phyloP scores from a whole-genome alignment of 345 rosid genomes.

The Rhodamnia rubescens region DNA sequence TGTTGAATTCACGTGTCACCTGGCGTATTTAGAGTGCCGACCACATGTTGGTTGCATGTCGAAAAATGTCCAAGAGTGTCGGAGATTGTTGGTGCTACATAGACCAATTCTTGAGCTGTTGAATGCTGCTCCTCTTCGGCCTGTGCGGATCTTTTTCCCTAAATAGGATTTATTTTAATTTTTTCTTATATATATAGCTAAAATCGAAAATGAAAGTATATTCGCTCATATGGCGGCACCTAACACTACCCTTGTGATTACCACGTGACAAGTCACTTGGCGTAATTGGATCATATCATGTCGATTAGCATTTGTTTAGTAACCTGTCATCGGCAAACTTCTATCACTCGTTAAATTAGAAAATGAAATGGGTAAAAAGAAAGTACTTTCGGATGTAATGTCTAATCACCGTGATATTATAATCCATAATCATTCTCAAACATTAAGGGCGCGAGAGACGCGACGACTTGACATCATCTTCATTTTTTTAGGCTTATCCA shows the following conservation, averaged over 20 bases:
- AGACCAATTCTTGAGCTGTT: not conserved
- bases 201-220: not conserved
- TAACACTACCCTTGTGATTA: not conserved
- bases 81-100: no score
- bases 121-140: not conserved
- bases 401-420: not conserved
- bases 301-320: not conserved
- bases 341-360: not conserved
- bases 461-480: not conserved
- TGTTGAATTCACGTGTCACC: no score
- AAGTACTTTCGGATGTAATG: not conserved
- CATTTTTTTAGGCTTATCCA: not conserved
- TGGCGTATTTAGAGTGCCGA: no score
- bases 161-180: no score
- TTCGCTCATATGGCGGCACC: not conserved
- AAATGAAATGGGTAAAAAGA: not conserved
- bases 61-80: no score
- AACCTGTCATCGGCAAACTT: not conserved
- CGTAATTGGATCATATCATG: not conserved
- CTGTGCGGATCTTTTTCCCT: no score
- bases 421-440: not conserved
- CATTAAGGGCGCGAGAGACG: not conserved
- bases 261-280: not conserved
- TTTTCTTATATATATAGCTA: no score
- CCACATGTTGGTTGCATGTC: no score